phyloP scores from a whole-genome alignment of 148 eudicot genomes.

The Rhododendron ferrugineum region DNA sequence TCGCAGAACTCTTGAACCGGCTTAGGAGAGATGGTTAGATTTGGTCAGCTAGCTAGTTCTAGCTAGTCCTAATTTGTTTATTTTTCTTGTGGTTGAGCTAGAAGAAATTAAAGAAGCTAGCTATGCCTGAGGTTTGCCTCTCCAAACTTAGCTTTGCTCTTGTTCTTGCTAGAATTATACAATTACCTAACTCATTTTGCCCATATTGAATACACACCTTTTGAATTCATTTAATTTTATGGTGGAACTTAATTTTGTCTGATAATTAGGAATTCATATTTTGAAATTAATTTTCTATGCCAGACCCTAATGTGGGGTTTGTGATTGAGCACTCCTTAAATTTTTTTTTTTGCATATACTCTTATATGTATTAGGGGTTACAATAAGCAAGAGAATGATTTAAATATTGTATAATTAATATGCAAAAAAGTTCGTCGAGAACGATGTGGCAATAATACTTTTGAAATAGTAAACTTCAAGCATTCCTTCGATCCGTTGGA shows the following conservation, averaged over 20 bases:
- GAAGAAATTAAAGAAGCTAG: too few species aligned
- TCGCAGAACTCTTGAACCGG: conserved; percentile 58
- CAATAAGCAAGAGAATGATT: too few species aligned
- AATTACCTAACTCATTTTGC: too few species aligned
- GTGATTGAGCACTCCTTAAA: background rate
- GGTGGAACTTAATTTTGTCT: background rate
- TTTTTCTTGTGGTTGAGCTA: background rate
- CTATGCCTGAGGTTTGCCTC: too few species aligned
- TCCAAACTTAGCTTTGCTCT: background rate
- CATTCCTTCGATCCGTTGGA: background rate
- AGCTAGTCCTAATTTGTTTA: background rate
- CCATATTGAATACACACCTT: background rate
- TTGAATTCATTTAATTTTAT: background rate
- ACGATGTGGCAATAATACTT: background rate
- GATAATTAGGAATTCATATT: background rate
- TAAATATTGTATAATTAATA: too few species aligned
- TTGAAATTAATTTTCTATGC: background rate
- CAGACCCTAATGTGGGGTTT: background rate
- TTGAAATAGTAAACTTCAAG: background rate
- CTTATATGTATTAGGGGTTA: too few species aligned
- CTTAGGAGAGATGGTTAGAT: conserved; percentile 48
- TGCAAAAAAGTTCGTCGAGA: background rate
- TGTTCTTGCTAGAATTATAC: too few species aligned
- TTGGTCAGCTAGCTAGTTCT: background rate
- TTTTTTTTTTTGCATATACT: too few species aligned